Evolutionary conservation across 805 yeast genomes (phyloP).

Genomic region (Teunomyces barrocoloradensis): DNA sequence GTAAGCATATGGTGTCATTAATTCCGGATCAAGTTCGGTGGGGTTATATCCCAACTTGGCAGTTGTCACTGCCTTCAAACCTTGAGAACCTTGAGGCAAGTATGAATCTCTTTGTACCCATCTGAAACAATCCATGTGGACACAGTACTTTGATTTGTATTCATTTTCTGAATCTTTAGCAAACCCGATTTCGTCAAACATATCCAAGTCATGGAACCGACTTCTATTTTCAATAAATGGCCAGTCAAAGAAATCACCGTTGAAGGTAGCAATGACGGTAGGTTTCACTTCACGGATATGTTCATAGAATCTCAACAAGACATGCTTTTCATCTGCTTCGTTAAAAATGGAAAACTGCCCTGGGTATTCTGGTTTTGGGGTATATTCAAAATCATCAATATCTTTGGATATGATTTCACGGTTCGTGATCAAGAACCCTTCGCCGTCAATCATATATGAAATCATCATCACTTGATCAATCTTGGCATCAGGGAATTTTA

Average conservation of each 20-base stretch:
- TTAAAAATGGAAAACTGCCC: conserved; percentile 89
- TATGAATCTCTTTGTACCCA: conserved; percentile 99
- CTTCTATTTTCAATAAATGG: conserved; percentile 94
- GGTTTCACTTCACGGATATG: conserved; percentile 87
- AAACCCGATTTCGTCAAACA: conserved; percentile 94
- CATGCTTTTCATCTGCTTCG: conserved; percentile 77
- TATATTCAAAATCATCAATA: conserved; percentile 94
- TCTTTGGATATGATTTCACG: conserved; percentile 92
- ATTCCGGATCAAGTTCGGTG: conserved; percentile 92
- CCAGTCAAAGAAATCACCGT: conserved; percentile 99
- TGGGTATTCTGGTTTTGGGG: conserved; percentile 94
- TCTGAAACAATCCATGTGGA: conserved; percentile 94
- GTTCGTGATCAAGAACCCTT: conserved; percentile 90
- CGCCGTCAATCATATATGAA: conserved; percentile 98
- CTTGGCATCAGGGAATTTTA: conserved; percentile 90
- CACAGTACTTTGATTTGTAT: conserved; percentile 87
- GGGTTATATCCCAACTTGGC: conserved; percentile 96
- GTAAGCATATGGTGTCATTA: conserved; percentile 96
- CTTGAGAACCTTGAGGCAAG: conserved; percentile 97
- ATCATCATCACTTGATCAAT: conserved; percentile 98
- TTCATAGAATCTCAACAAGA: conserved; percentile 76
- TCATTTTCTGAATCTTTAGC: conserved; percentile 86
- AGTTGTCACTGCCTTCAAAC: conserved; percentile 95
- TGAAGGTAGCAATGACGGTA: conserved; percentile 95
- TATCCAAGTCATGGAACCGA: conserved; percentile 74